phyloP scores from a whole-genome alignment of 768 basidiomycete species.

The Fistulinella prunicolor region DNA sequence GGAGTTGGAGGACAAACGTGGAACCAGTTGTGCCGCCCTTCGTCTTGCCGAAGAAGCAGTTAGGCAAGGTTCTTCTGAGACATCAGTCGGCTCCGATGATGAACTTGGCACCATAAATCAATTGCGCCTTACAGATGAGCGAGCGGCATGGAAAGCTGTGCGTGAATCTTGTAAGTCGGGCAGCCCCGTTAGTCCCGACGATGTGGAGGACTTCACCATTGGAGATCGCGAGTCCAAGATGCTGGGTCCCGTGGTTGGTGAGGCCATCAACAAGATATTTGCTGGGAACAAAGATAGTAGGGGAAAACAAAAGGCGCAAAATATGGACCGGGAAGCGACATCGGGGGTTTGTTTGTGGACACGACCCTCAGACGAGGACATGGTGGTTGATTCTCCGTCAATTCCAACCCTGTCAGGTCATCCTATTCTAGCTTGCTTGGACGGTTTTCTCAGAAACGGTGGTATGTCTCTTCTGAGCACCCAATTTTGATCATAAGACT shows the following conservation, averaged over 20 bases:
- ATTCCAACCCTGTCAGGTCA: conserved; percentile 15
- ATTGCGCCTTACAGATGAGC: conserved; percentile 34
- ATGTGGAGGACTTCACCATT: conserved; percentile 34
- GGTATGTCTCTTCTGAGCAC: conserved; percentile 32
- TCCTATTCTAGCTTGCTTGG: conserved; percentile 32
- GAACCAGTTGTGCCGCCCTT: conserved; percentile 40
- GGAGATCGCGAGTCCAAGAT: conserved; percentile 34
- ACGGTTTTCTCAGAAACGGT: conserved; percentile 24
- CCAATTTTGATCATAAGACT: not conserved
- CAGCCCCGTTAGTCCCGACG: conserved; percentile 9
- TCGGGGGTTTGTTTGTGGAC: conserved; percentile 35
- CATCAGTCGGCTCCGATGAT: conserved; percentile 11
- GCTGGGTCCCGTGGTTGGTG: conserved; percentile 33
- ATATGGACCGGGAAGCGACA: conserved; percentile 16
- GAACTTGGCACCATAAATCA: conserved; percentile 21
- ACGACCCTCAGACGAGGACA: conserved; percentile 15
- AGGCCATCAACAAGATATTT: conserved; percentile 45
- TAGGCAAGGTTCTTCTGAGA: conserved; percentile 29
- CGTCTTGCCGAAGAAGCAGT: conserved; percentile 45
- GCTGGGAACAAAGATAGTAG: conserved; percentile 36
- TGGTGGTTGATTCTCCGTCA: conserved; percentile 17
- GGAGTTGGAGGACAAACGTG: conserved; percentile 26
- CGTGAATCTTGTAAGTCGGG: conserved; percentile 18
- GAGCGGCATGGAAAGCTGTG: conserved; percentile 39
- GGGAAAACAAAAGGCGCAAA: conserved; percentile 27